These are phyloP conservation scores for Nitzschia palea DNA, from an alignment of 108 stramenopile genomes.

Conservation along the genomic window DNA sequence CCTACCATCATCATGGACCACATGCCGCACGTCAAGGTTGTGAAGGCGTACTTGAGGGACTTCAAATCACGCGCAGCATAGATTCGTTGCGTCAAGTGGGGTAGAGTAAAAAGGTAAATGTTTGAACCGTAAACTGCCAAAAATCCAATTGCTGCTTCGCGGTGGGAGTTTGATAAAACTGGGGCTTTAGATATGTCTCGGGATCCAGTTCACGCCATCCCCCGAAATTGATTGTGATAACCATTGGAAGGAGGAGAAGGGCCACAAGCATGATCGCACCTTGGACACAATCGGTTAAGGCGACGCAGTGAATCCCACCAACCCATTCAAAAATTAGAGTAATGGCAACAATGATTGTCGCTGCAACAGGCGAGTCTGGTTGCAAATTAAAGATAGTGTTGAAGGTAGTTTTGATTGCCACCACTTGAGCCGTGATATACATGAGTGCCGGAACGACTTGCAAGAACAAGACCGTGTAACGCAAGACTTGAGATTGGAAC, in stretches of 20 bases:
- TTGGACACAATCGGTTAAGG: conserved; percentile 35
- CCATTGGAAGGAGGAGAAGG: conserved; percentile 23
- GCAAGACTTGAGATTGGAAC: conserved; percentile 32
- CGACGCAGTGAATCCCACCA: conserved; percentile 37
- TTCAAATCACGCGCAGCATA: conserved; percentile 33
- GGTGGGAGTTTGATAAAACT: conserved; percentile 36
- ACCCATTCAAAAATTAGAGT: conserved; percentile 44
- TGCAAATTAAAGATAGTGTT: conserved; percentile 38
- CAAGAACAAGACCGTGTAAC: conserved; percentile 32
- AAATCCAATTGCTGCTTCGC: conserved; percentile 24
- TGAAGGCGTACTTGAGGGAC: conserved; percentile 25
- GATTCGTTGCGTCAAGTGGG: conserved; percentile 38
- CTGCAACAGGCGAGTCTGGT: conserved; percentile 20
- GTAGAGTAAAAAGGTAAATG: conserved; percentile 40
- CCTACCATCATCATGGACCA: conserved; percentile 39
- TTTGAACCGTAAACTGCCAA: conserved; percentile 39
- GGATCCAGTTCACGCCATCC: conserved; percentile 36
- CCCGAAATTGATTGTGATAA: conserved; percentile 18
- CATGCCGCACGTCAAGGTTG: conserved; percentile 7
- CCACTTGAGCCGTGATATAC: conserved; percentile 40
- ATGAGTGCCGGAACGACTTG: conserved; percentile 35
- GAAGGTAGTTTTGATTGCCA: conserved; percentile 31
- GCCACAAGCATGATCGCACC: conserved; percentile 28
- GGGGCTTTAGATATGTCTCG: conserved; percentile 21
- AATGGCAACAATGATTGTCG: conserved; percentile 28